Conservation (phyloP, 2,329 filamentous ascomycete species). For the Colletotrichum neosansevieriae region DNA sequence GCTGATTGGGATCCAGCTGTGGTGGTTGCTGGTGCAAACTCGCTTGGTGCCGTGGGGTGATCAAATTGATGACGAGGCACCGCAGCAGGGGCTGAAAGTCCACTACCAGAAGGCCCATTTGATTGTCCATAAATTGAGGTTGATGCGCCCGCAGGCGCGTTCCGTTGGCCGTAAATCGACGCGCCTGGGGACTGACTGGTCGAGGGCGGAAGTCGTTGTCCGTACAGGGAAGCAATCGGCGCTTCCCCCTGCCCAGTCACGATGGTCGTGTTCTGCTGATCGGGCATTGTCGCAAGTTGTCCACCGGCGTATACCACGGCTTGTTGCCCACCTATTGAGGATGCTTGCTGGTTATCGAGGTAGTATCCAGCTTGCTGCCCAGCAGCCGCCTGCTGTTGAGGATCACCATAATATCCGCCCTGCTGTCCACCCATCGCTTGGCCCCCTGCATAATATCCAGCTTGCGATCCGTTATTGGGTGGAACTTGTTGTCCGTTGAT, state of each 20-base stretch:
- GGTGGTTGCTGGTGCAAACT: conserved; percentile 28
- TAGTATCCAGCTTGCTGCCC: conserved; percentile 15
- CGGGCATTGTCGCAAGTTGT: not conserved
- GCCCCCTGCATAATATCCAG: conserved; percentile 9
- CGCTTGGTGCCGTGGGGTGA: conserved; percentile 21
- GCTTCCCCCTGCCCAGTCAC: not conserved
- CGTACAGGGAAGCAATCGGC: conserved; percentile 13
- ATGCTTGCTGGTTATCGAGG: not conserved
- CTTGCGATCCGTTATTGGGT: not conserved
- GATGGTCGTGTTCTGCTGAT: not conserved
- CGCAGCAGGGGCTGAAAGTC: not conserved
- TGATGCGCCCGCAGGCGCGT: not conserved
- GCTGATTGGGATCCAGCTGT: conserved; percentile 1
- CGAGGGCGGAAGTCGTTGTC: conserved; percentile 5
- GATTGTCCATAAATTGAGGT: conserved; percentile 13
- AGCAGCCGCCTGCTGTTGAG: conserved; percentile 6
- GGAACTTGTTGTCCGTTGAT: conserved; percentile 1
- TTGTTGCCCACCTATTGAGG: not conserved
- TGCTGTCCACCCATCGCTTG: conserved; percentile 12
- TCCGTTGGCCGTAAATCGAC: conserved; percentile 7
- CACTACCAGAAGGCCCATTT: not conserved
- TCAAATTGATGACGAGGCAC: conserved; percentile 34
- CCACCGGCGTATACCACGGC: not conserved
- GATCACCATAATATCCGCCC: conserved; percentile 17
- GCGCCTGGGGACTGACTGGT: not conserved